phyloP scores from a whole-genome alignment of 805 yeast species.

The Soucietia sequanensis region DNA sequence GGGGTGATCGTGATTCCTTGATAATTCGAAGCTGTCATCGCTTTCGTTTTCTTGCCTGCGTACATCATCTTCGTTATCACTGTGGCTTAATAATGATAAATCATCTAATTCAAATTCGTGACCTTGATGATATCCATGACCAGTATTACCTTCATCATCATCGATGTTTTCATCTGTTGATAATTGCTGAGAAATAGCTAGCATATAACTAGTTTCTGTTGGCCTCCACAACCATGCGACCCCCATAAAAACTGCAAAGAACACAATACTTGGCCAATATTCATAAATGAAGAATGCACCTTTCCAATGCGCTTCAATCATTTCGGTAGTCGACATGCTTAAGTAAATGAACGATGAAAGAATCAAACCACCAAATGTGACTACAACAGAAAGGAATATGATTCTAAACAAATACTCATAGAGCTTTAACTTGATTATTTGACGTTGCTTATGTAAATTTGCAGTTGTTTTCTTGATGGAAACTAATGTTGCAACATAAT shows the following conservation, averaged over 20 bases:
- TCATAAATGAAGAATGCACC: conserved; percentile 83
- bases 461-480: conserved; percentile 75
- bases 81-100: conserved; percentile 50
- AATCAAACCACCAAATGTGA: conserved; percentile 68
- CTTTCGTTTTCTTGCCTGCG: conserved; percentile 12
- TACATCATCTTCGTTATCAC: conserved; percentile 34
- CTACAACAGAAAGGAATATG: conserved; percentile 67
- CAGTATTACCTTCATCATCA: conserved; percentile 29
- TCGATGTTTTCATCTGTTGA: conserved; percentile 76
- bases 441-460: conserved; percentile 78
- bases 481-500: conserved; percentile 72
- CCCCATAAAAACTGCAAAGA: conserved; percentile 77
- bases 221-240: conserved; percentile 97
- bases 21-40: conserved; percentile 40
- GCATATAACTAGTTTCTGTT: conserved; percentile 88
- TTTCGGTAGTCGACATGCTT: conserved; percentile 70
- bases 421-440: conserved; percentile 84
- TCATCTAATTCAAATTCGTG: conserved; percentile 62
- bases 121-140: conserved; percentile 34
- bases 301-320: conserved; percentile 89
- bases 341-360: conserved; percentile 68
- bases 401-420: conserved; percentile 76
- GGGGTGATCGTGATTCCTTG: conserved; percentile 15
- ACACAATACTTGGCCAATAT: conserved; percentile 93
- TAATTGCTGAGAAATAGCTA: conserved; percentile 91